Base-by-base conservation (phyloP, 2,329 filamentous ascomycete species). In the Botrytis elliptica region DNA sequence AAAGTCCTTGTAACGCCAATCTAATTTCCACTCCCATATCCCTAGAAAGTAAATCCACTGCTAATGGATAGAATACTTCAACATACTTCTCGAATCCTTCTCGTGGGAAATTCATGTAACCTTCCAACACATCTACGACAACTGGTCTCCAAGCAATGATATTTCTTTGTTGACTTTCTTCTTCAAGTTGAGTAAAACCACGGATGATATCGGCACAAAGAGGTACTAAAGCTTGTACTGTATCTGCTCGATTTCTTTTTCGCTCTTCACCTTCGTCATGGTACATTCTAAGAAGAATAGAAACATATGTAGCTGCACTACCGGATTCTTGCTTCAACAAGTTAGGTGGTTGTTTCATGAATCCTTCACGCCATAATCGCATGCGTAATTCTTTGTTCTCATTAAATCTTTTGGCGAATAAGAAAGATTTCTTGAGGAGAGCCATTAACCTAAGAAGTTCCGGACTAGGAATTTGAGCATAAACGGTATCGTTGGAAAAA, bases 261-360 rank as follows among this genome's bases (percentile, higher is more conserved):
- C 96, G 89, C 83, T 98, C 95, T 12, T 92, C 91, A 55, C 91
- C 89, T 75, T 92, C 91, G 80, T 99, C 96, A 66, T 93, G 92
- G 83, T 97, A 99, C 96, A 99, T 99, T 68, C 96, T 89, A 84
- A 99, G 94, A 42, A 99, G 85, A 77, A 99, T 99, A 75, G 92
- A 92, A 52, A 99, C 94, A 82, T 99, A 99, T 1, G 97, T 98
- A 3, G 93, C 93, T 0, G 96, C 96, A 72, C 92, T 93, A 59
- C 96, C 95, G 75, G 90, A 93, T 84, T 99, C 96, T 82, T 99
- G 96, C 85, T 99, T 99, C 44, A 99, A 88, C 20, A 99, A 86
- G 80, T 99, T 99, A 4, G 96, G 96, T 25, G 96, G 95, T 81
- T 99, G 96, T 84, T 97, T 97, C 96, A 99, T 99, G 86, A 99